Evolutionary conservation across 2,329 filamentous ascomycete species (phyloP).

Genomic region (Chlorencoelia australis): DNA sequence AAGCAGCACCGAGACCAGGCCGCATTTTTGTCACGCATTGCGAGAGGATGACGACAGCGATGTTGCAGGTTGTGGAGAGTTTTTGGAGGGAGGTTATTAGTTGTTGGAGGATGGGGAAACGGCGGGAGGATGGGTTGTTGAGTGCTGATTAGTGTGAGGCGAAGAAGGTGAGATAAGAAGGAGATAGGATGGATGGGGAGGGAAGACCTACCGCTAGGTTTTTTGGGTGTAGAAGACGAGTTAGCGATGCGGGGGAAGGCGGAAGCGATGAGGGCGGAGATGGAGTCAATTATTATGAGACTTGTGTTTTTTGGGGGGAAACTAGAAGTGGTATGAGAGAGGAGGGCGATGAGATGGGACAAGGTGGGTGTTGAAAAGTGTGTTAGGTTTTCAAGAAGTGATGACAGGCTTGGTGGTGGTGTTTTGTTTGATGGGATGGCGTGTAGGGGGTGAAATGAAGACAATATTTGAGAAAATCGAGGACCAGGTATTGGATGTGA

Average conservation of each 20-base stretch:
- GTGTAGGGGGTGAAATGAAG: too few relatives aligned
- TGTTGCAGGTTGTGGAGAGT: conserved; percentile 60
- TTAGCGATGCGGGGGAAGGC: conserved; percentile 58
- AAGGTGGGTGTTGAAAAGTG: conserved; percentile 52
- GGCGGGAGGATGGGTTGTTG: conserved; percentile 29
- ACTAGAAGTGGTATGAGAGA: conserved; percentile 53
- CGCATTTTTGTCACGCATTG: conserved; percentile 79
- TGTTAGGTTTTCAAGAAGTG: conserved; percentile 42
- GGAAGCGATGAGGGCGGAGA: conserved; percentile 67
- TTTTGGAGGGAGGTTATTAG: conserved; percentile 65
- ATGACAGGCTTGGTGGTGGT: background rate
- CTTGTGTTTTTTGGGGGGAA: conserved; percentile 54
- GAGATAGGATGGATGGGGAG: background rate
- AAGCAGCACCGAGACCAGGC: conserved; percentile 51
- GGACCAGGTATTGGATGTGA: conserved; percentile 32
- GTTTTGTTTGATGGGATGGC: conserved; percentile 6
- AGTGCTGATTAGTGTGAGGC: conserved; percentile 3
- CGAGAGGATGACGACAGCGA: conserved; percentile 66
- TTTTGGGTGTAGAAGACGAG: conserved; percentile 13
- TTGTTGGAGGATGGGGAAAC: conserved; percentile 37
- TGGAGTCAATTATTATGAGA: conserved; percentile 66
- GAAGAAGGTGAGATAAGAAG: background rate
- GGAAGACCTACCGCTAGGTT: conserved; percentile 16
- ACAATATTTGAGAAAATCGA: conserved; percentile 40
- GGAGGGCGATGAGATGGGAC: conserved; percentile 59